Evolutionary conservation across 108 stramenopile genomes (phyloP).

Genomic region (Nitzschia sp.): DNA sequence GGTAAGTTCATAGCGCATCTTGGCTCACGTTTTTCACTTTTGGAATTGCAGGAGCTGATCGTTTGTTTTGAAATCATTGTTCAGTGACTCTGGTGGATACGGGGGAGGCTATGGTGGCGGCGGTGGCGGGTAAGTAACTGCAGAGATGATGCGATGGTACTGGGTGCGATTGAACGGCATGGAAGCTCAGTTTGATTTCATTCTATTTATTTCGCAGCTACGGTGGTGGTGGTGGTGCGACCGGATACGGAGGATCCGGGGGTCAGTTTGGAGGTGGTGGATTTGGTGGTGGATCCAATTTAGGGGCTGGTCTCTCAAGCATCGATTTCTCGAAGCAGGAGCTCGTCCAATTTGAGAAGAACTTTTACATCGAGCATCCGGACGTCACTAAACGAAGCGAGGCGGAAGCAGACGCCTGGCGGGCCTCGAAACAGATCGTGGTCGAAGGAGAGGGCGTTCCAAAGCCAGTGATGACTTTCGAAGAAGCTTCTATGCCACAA

Average conservation of each 20-base stretch:
- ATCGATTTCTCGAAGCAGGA: slow-evolving; percentile 85
- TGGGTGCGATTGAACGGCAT: neutral
- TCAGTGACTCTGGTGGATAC: slow-evolving; percentile 20
- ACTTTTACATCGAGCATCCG: slow-evolving; percentile 99
- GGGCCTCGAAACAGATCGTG: slow-evolving; percentile 83
- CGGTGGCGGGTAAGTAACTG: slow-evolving; percentile 23
- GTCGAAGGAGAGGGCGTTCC: slow-evolving; percentile 90
- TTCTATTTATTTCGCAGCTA: neutral
- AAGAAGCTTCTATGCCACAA: slow-evolving; percentile 96
- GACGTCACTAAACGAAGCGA: slow-evolving; percentile 89
- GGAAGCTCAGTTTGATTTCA: neutral
- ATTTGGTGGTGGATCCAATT: slow-evolving; percentile 53
- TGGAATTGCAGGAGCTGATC: neutral
- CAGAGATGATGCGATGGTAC: slow-evolving; percentile 8
- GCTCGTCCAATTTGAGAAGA: slow-evolving; percentile 95
- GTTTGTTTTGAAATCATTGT: neutral
- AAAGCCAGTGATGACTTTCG: slow-evolving; percentile 95
- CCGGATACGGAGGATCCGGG: slow-evolving; percentile 23
- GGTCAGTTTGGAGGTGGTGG: slow-evolving; percentile 45
- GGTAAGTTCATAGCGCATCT: slow-evolving; percentile 3
- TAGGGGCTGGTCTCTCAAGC: slow-evolving; percentile 63
- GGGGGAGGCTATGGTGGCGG: slow-evolving; percentile 25
- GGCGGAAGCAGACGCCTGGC: slow-evolving; percentile 85
- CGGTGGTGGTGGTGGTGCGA: slow-evolving; percentile 31
- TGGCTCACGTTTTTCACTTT: too few relatives aligned